These are phyloP conservation scores for Ophiobolus disseminans DNA, from an alignment of 2,329 filamentous ascomycete genomes.

Conservation along the genomic window DNA sequence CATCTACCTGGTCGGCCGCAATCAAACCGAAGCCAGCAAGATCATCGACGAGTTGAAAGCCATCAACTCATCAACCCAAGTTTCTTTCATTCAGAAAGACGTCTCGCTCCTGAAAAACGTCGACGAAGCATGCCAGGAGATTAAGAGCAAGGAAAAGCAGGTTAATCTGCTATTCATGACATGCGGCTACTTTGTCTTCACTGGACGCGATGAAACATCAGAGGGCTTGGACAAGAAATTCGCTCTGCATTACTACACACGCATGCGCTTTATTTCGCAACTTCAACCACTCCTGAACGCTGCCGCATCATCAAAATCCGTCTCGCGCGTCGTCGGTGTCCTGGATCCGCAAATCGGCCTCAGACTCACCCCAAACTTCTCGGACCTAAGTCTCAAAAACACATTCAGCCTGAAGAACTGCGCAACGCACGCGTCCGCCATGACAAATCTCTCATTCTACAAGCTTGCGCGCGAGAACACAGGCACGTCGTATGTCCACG, in stretches of 20 bases:
- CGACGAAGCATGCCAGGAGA: conserved; percentile 55
- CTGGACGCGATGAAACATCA: conserved; percentile 46
- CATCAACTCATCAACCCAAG: conserved; percentile 48
- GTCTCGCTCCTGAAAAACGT: conserved; percentile 51
- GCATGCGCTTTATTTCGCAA: conserved; percentile 49
- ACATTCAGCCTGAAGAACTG: conserved; percentile 34
- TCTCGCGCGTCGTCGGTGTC: conserved; percentile 43
- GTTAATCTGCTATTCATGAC: conserved; percentile 65
- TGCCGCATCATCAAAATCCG: conserved; percentile 20
- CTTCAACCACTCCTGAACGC: conserved; percentile 47
- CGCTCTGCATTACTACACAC: conserved; percentile 44
- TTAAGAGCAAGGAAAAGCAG: conserved; percentile 57
- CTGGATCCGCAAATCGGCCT: conserved; percentile 33
- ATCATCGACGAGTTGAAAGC: conserved; percentile 48
- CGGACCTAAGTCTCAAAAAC: conserved; percentile 36
- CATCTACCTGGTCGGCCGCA: conserved; percentile 55
- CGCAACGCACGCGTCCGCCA: conserved; percentile 30
- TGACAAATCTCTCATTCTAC: conserved; percentile 36
- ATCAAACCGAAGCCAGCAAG: conserved; percentile 44
- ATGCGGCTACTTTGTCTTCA: conserved; percentile 56
- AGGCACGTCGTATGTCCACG: conserved; percentile 37
- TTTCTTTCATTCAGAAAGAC: conserved; percentile 53
- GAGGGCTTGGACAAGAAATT: conserved; percentile 48
- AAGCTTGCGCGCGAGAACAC: conserved; percentile 29
- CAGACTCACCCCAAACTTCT: conserved; percentile 19